Evolutionary conservation across 2,329 filamentous ascomycete genomes (phyloP), one percentile per base, ranked within the genome.

Genomic region (Juglanconis oblonga): DNA sequence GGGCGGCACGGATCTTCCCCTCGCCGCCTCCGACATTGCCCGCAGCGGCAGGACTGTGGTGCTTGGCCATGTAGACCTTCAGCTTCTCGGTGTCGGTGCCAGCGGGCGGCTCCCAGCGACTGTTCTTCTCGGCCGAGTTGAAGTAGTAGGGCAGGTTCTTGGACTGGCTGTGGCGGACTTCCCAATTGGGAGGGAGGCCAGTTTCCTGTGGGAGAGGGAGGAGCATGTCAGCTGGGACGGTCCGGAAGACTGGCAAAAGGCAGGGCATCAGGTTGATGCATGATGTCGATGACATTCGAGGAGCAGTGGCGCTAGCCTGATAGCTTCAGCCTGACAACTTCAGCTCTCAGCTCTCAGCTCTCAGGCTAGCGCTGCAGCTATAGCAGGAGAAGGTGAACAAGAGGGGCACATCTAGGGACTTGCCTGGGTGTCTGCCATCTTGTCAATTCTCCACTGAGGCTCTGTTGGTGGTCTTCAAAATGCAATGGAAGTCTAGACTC

Each of bases 91-190:
- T 90, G 77, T 99, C 91, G 68, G 93, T 95, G 65, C 88, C 91
- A 49, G 85, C 74, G 8, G 95, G 95, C 3, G 95, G 94, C 73
- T 98, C 95, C 95, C 95, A 99, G 77, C 91, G 87, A 64, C 95
- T 98, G 73, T 92, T 87, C 74, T 93, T 94, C 65, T 92, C 91
- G 67, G 78, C 79, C 50, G 89, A 81, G 77, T 97, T 96, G 88
- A 97, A 98, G 81, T 98, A 99, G 82, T 99, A 99, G 42, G 95
- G 95, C 40, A 98, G 89, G 78, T 96, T 96, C 81, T 97, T 98
- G 76, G 92, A 96, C 81, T 97, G 96, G 76, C 92, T 97, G 79
- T 96, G 92, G 74, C 95, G 92, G 72, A 99, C 92, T 79, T 98
- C 95, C 93, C 94, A 97, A 74, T 87, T 87, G 53, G 86, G 75